phyloP scores from a whole-genome alignment of 805 yeast species.

The Cyberlindnera bimundalis region DNA sequence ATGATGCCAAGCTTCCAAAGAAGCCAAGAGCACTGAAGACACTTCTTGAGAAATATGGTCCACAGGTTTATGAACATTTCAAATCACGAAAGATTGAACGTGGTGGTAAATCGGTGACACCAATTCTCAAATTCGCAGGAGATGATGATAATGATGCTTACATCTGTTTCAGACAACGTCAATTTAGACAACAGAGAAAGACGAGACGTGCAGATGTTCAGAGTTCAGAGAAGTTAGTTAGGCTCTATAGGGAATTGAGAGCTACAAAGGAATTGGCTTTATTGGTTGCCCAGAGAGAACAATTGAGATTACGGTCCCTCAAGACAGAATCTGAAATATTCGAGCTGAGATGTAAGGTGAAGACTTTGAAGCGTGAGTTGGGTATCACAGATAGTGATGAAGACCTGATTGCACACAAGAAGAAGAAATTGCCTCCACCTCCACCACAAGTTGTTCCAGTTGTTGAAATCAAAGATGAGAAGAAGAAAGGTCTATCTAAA shows the following conservation, averaged over 20 bases:
- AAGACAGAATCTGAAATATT: slow-evolving; percentile 66
- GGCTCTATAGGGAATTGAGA: slow-evolving; percentile 71
- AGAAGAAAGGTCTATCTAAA: slow-evolving; percentile 22
- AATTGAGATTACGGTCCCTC: slow-evolving; percentile 55
- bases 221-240: slow-evolving; percentile 77
- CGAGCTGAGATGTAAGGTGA: slow-evolving; percentile 67
- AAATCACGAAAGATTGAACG: slow-evolving; percentile 64
- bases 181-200: slow-evolving; percentile 90
- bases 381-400: slow-evolving; percentile 84
- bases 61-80: slow-evolving; percentile 77
- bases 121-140: slow-evolving; percentile 72
- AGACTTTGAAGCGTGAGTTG: slow-evolving; percentile 67
- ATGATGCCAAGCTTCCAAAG: slow-evolving; percentile 40
- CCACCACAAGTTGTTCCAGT: slow-evolving; percentile 9
- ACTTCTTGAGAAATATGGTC: slow-evolving; percentile 60
- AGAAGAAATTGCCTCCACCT: slow-evolving; percentile 42
- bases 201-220: slow-evolving; percentile 92
- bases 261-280: slow-evolving; percentile 68
- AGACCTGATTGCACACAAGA: slow-evolving; percentile 73
- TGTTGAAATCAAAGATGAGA: slow-evolving; percentile 13
- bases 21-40: slow-evolving; percentile 43
- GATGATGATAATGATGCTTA: slow-evolving; percentile 95
- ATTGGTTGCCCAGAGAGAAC: slow-evolving; percentile 72
- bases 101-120: slow-evolving; percentile 67
- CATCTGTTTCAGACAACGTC: slow-evolving; percentile 92